These are phyloP conservation scores for Clonostachys chloroleuca DNA, from an alignment of 2,329 filamentous ascomycete genomes.

Conservation along the genomic window DNA sequence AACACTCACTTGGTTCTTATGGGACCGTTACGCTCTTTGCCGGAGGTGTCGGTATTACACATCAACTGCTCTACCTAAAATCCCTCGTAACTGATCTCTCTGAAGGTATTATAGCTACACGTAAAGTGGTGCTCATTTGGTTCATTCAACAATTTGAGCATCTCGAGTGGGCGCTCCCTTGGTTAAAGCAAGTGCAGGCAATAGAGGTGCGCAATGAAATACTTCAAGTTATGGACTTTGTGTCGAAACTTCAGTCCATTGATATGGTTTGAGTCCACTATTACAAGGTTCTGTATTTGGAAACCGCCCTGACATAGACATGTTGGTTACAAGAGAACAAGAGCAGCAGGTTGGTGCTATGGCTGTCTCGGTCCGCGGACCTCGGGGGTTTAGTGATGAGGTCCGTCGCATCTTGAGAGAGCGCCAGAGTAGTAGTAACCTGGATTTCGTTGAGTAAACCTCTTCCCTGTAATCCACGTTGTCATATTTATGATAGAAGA, in stretches of 20 bases:
- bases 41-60: slow-evolving; percentile 76
- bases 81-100: slow-evolving; percentile 66
- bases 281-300: slow-evolving; percentile 79
- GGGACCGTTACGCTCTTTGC: slow-evolving; percentile 77
- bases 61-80: slow-evolving; percentile 71
- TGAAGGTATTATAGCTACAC: slow-evolving; percentile 65
- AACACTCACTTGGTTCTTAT: slow-evolving; percentile 69
- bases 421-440: slow-evolving; percentile 58
- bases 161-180: slow-evolving; percentile 77
- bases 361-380: slow-evolving; percentile 71
- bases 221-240: slow-evolving; percentile 73
- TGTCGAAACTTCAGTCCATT: slow-evolving; percentile 68
- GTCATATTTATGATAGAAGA: too few relatives aligned
- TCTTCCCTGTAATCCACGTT: slow-evolving; percentile 67
- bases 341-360: slow-evolving; percentile 70
- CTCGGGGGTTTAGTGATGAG: slow-evolving; percentile 70
- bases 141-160: slow-evolving; percentile 76
- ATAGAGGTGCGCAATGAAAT: slow-evolving; percentile 72
- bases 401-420: slow-evolving; percentile 63
- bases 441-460: slow-evolving; percentile 78
- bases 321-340: slow-evolving; percentile 68
- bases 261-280: slow-evolving; percentile 79
- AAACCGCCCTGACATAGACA: slow-evolving; percentile 70
- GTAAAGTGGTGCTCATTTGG: slow-evolving; percentile 73
- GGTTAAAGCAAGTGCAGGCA: slow-evolving; percentile 76